Evolutionary conservation across 495 filamentous ascomycete species (phyloP).

Genomic region (Physcia stellaris): DNA sequence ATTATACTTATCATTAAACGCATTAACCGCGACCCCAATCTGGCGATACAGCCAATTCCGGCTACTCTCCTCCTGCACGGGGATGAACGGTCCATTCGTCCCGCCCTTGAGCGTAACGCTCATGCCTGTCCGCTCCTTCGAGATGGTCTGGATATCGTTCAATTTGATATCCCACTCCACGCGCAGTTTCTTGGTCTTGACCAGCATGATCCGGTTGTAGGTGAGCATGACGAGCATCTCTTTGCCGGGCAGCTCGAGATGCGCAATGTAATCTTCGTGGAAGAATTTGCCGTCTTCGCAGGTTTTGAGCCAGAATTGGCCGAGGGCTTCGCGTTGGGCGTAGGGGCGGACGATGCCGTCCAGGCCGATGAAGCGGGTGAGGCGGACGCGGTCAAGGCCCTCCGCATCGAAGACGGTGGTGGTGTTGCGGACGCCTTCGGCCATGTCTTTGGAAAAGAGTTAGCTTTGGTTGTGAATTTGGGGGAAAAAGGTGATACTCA

Average conservation of each 20-base stretch:
- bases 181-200: conserved; percentile 67
- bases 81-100: conserved; percentile 88
- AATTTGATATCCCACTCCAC: conserved; percentile 93
- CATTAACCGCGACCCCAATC: conserved; percentile 55
- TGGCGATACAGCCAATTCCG: conserved; percentile 77
- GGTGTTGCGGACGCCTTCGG: conserved; percentile 94
- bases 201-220: conserved; percentile 80
- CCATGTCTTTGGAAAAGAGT: conserved; percentile 54
- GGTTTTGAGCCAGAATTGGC: conserved; percentile 98
- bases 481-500: conserved; percentile 17
- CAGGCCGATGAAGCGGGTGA: conserved; percentile 78
- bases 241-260: conserved; percentile 77
- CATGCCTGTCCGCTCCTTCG: conserved; percentile 90
- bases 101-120: conserved; percentile 77
- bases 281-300: conserved; percentile 95
- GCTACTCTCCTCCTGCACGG: conserved; percentile 74
- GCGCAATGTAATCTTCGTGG: conserved; percentile 92
- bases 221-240: conserved; percentile 95
- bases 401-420: conserved; percentile 95
- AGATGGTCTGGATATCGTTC: conserved; percentile 92
- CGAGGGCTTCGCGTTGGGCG: conserved; percentile 87
- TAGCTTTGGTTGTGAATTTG: too few relatives aligned
- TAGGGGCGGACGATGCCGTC: conserved; percentile 94
- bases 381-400: conserved; percentile 82
- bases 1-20: conserved; percentile 58